Conservation (phyloP, 768 basidiomycete genomes). For the Candolleomyces eurysporus region DNA sequence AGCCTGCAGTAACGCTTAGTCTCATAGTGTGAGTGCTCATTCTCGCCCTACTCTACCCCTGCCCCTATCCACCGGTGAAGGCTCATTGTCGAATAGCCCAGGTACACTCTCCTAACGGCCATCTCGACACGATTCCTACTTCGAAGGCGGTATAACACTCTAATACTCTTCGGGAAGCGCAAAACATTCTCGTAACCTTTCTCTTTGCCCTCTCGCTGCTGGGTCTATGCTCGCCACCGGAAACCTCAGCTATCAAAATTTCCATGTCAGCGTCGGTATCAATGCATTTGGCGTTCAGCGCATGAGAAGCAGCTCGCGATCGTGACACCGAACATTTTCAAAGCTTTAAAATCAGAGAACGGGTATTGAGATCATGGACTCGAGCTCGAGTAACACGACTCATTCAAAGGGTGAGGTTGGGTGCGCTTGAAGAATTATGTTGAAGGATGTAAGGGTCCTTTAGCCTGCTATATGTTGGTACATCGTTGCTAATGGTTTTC, state of each 20-base stretch:
- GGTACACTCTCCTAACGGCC: conserved; percentile 72
- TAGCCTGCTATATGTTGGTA: background rate
- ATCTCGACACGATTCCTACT: conserved; percentile 78
- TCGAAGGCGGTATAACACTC: conserved; percentile 79
- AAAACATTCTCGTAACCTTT: background rate
- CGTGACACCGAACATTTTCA: conserved; percentile 90
- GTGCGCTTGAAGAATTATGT: conserved; percentile 86
- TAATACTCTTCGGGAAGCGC: no score
- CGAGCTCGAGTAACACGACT: no score
- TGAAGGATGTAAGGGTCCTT: conserved; percentile 58
- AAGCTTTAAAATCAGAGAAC: conserved; percentile 73
- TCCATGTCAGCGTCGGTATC: conserved; percentile 59
- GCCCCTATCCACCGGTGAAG: background rate
- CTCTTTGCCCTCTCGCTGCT: background rate
- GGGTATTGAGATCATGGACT: conserved; percentile 94
- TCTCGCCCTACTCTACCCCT: background rate
- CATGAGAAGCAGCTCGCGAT: conserved; percentile 88
- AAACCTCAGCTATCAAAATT: conserved; percentile 67
- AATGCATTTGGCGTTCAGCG: conserved; percentile 95
- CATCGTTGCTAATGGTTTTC: no score
- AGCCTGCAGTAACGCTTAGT: conserved; percentile 78
- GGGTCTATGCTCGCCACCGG: background rate
- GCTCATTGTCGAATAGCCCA: conserved; percentile 23
- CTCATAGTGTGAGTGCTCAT: conserved; percentile 62
- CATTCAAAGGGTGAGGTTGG: conserved; percentile 91